A percentile compares a stretch with the other conserved stretches of the same genome.
Conservation (phyloP, 768 basidiomycete genomes). For the Naganishia vaughanmartiniae region DNA sequence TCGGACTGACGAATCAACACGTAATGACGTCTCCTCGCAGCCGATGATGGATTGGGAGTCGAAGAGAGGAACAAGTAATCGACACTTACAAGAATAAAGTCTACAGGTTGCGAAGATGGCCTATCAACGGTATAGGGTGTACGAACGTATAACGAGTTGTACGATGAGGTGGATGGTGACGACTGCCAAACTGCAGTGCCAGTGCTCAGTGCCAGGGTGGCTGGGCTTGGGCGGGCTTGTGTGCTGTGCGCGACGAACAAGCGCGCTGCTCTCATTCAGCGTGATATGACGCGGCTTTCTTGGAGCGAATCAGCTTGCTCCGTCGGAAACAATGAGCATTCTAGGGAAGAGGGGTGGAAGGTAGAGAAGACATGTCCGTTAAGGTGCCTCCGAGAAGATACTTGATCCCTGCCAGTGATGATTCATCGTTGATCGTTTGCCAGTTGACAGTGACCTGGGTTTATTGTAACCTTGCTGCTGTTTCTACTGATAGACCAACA, state of each 20-base stretch:
- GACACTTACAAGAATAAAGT: background rate
- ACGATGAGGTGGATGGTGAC: constrained; percentile 14
- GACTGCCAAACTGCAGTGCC: constrained; percentile 7
- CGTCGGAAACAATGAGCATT: background rate
- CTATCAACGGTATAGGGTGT: background rate
- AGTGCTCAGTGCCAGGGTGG: background rate
- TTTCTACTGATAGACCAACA: background rate
- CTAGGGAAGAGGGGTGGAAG: background rate
- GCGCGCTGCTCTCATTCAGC: background rate
- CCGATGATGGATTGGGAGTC: background rate
- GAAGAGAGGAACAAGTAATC: background rate
- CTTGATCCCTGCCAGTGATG: constrained; percentile 1
- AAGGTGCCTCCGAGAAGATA: background rate
- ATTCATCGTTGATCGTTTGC: constrained; percentile 20
- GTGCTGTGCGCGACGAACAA: constrained; percentile 25
- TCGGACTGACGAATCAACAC: constrained; percentile 4
- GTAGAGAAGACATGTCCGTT: background rate
- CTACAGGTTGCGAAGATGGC: background rate
- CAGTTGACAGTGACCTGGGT: background rate
- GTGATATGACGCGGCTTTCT: background rate
- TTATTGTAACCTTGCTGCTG: background rate
- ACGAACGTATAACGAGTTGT: background rate
- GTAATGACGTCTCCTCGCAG: background rate
- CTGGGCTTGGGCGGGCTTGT: background rate
- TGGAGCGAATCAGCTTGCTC: constrained; percentile 7